phyloP scores from a whole-genome alignment of 2,329 filamentous ascomycete species.

The Diaporthe amygdali region DNA sequence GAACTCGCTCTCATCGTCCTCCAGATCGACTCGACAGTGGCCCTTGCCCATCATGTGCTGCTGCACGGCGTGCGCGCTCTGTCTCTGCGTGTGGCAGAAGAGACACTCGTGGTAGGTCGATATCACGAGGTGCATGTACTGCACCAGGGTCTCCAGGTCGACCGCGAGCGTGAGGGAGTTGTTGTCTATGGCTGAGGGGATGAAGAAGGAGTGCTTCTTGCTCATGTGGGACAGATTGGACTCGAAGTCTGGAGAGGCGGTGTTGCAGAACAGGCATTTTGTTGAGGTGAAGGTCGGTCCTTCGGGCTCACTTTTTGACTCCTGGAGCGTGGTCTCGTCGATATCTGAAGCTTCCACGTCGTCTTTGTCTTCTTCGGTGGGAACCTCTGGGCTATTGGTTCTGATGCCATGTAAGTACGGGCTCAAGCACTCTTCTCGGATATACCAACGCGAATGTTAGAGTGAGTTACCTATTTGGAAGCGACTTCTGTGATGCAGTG shows the following conservation, averaged over 20 bases:
- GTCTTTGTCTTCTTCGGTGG: background rate
- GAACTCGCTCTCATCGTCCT: slow-evolving; percentile 36
- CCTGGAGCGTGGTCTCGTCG: too few species aligned
- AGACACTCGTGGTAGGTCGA: slow-evolving; percentile 52
- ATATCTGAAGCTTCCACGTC: background rate
- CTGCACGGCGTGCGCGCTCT: slow-evolving; percentile 46
- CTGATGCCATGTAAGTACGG: background rate
- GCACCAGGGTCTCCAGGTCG: slow-evolving; percentile 49
- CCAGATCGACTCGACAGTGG: slow-evolving; percentile 46
- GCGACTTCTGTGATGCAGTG: background rate
- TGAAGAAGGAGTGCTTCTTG: slow-evolving; percentile 46
- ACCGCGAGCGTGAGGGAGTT: slow-evolving; percentile 40
- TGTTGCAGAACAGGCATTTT: slow-evolving; percentile 46
- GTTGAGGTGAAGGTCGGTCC: slow-evolving; percentile 28
- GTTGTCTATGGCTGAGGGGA: slow-evolving; percentile 37
- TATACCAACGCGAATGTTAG: rapidly evolving
- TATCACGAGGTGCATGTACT: slow-evolving; percentile 51
- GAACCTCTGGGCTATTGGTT: rapidly evolving
- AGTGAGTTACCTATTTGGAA: background rate
- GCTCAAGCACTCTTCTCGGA: background rate
- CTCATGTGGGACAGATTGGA: slow-evolving; percentile 51
- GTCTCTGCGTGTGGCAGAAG: slow-evolving; percentile 47
- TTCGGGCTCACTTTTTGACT: background rate
- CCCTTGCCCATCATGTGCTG: slow-evolving; percentile 53
- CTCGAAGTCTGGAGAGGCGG: slow-evolving; percentile 32